Evolutionary conservation across 257 asterid genomes (phyloP).

Genomic region (Scutellaria minor): DNA sequence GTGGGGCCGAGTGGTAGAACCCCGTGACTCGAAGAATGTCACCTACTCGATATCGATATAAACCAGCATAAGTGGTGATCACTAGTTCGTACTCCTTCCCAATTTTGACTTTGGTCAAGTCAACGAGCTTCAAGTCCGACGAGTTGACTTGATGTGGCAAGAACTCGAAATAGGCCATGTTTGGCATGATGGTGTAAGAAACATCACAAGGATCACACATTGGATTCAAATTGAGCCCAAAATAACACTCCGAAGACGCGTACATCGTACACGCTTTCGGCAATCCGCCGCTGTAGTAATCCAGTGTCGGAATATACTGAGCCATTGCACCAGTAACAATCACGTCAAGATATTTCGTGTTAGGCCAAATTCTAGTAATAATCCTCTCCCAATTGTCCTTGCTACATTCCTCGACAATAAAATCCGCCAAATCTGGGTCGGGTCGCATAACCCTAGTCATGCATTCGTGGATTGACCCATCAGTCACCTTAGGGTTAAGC

Average conservation of each 20-base stretch:
- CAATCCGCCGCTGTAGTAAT: conserved; percentile 49
- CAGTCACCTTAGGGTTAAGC: conserved; percentile 32
- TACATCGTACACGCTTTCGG: conserved; percentile 48
- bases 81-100: conserved; percentile 52
- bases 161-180: conserved; percentile 54
- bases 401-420: conserved; percentile 36
- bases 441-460: conserved; percentile 42
- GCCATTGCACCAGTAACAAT: conserved; percentile 57
- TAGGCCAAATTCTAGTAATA: conserved; percentile 51
- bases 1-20: conserved; percentile 51
- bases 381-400: conserved; percentile 45
- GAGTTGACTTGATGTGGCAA: conserved; percentile 35
- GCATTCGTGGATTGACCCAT: conserved; percentile 33
- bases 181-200: conserved; percentile 52
- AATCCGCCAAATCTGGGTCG: conserved; percentile 42
- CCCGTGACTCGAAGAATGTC: conserved; percentile 49
- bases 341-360: conserved; percentile 45
- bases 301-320: conserved; percentile 48
- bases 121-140: conserved; percentile 19
- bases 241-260: conserved; percentile 51
- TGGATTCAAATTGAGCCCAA: conserved; percentile 51
- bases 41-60: conserved; percentile 45
- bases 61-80: conserved; percentile 47
- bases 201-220: conserved; percentile 44
- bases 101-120: conserved; percentile 39